Conservation (phyloP, 2,329 filamentous ascomycete species). For the Aspergillus novoparasiticus region DNA sequence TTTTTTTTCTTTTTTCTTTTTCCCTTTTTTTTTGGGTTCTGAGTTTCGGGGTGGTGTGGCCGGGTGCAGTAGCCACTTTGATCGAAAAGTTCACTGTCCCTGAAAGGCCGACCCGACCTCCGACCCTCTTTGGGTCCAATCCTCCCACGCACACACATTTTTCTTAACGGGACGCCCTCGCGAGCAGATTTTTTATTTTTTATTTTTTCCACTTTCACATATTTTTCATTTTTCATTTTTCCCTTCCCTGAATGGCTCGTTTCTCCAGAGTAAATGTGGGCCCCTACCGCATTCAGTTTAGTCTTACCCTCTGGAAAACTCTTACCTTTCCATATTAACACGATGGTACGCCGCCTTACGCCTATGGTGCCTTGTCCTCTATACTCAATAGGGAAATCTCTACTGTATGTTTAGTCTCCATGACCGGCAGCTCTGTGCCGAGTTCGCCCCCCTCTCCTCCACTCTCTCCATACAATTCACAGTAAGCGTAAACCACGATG, state of each 20-base stretch:
- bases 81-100: constrained; percentile 22
- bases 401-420: constrained; percentile 15
- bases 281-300: constrained; percentile 16
- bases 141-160: constrained; percentile 19
- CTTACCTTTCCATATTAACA: constrained; percentile 21
- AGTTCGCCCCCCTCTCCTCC: constrained; percentile 22
- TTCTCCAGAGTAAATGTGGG: constrained; percentile 16
- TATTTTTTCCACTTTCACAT: constrained; percentile 2
- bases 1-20: background rate
- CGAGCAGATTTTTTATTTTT: constrained; percentile 12
- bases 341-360: constrained; percentile 21
- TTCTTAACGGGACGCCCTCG: constrained; percentile 24
- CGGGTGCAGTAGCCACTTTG: constrained; percentile 25
- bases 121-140: constrained; percentile 8
- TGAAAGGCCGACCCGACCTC: constrained; percentile 13
- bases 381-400: constrained; percentile 20
- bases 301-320: constrained; percentile 19
- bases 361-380: constrained; percentile 14
- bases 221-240: constrained; percentile 9
- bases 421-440: constrained; percentile 28
- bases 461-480: constrained; percentile 13
- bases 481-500: constrained; percentile 8
- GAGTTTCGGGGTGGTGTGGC: constrained; percentile 13
- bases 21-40: constrained; percentile 4
- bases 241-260: constrained; percentile 18